These are phyloP conservation scores for Rhizophora mangle DNA, from an alignment of 345 rosid species.

Conservation along the genomic window DNA sequence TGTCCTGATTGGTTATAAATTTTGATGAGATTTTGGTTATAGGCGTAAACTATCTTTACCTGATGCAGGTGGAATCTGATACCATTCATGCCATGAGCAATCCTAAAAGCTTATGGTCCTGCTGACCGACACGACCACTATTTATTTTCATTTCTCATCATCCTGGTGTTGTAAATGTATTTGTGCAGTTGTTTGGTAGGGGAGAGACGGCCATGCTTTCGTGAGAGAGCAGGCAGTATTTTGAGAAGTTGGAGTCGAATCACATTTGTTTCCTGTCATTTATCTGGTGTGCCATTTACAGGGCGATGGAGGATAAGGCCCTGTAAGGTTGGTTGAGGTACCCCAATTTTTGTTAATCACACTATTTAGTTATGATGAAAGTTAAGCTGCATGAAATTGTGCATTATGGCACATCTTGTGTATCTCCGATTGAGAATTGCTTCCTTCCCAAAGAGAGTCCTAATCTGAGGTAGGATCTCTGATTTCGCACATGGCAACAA, in stretches of 20 bases:
- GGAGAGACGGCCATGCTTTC: too few relatives aligned
- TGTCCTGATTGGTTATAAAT: neutral
- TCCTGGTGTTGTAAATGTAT: slow-evolving; percentile 29
- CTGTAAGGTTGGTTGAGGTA: too few relatives aligned
- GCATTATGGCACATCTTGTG: slow-evolving; percentile 14
- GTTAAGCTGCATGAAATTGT: slow-evolving; percentile 14
- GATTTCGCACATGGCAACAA: neutral
- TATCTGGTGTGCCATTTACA: too few relatives aligned
- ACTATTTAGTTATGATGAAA: slow-evolving; percentile 15
- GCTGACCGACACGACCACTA: neutral
- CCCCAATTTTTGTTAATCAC: slow-evolving; percentile 10
- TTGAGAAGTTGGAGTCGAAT: too few relatives aligned
- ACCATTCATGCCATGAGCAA: neutral
- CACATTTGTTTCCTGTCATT: too few relatives aligned
- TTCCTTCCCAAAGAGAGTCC: neutral
- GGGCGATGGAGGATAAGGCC: too few relatives aligned
- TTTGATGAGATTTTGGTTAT: too few relatives aligned
- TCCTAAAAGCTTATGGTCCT: neutral
- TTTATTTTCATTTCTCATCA: slow-evolving; percentile 7
- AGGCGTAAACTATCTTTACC: neutral
- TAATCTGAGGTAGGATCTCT: neutral
- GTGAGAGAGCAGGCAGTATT: too few relatives aligned
- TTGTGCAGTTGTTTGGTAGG: neutral
- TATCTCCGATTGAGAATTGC: slow-evolving; percentile 12
- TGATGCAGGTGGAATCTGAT: slow-evolving; percentile 44